Conservation (phyloP, 2,329 filamentous ascomycete genomes). For the Botryosphaeria dothidea region DNA sequence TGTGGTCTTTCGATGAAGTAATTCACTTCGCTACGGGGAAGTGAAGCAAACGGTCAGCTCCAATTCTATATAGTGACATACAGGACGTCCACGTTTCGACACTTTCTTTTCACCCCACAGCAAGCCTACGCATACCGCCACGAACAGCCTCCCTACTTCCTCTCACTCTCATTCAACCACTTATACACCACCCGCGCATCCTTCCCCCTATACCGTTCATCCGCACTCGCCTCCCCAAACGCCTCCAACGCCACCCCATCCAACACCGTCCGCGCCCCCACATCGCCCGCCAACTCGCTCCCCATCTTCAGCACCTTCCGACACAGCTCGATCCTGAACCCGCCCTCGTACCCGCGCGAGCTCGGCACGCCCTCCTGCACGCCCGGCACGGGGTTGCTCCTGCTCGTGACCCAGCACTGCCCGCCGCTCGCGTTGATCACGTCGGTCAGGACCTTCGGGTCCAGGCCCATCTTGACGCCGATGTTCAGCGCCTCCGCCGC, state of each 20-base stretch:
- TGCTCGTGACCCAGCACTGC: conserved; percentile 89
- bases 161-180: conserved; percentile 55
- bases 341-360: conserved; percentile 64
- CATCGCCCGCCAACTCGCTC: conserved; percentile 53
- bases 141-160: too few relatives aligned
- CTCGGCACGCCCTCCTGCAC: conserved; percentile 77
- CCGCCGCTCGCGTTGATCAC: conserved; percentile 94
- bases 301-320: conserved; percentile 60
- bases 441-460: conserved; percentile 69
- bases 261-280: conserved; percentile 53
- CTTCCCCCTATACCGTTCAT: conserved; percentile 54
- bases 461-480: conserved; percentile 62
- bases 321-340: conserved; percentile 60
- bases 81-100: too few relatives aligned
- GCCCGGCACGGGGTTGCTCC: conserved; percentile 91
- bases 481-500: conserved; percentile 68
- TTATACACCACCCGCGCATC: conserved; percentile 61
- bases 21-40: too few relatives aligned
- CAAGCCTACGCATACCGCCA: too few relatives aligned
- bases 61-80: too few relatives aligned
- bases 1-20: too few relatives aligned
- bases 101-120: too few relatives aligned
- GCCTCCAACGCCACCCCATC: conserved; percentile 52
- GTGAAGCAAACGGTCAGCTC: too few relatives aligned
- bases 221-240: conserved; percentile 55